Evolutionary conservation across 1,284 basidiomycete species (phyloP), one percentile per base, ranked within the genome.

Genomic region (Porphyrellus sp.): DNA sequence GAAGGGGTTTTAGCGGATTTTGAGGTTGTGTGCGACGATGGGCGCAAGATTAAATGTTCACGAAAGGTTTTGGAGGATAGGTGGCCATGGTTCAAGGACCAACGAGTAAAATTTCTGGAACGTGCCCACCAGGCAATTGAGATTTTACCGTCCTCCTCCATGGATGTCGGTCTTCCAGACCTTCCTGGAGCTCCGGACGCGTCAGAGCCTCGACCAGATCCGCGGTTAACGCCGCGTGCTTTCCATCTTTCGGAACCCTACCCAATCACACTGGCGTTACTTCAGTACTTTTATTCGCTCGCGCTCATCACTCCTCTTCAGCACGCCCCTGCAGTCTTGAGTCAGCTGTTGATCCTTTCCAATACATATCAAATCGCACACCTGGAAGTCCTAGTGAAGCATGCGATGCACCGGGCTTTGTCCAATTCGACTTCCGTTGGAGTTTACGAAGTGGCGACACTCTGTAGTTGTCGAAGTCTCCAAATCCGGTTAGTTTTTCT

Each of bases 81-180:
- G 15, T 98, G 95, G 95, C 83, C 88, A 0, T 98, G 95, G 95
- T 95, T 98, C 77, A 83, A 81, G 53, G 79, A 86, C 49, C 86
- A 93, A 65, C 75, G 86, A 21, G 68, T 72, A 48, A 70, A 75
- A 49, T 82, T 89, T 61, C 60, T 83, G 28, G 75, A 79, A 47
- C 76, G 74, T 8, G 86, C 86, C 1, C 72, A 73, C 45, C 73
- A 72, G 25, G 75, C 80, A 4, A 71, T 84, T 35, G 79, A 83
- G 42, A 70, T 73, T n/a, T 70, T 87, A 45, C 83, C 86, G 0
- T 64, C 74, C 3, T 80, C 82, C 11, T 65, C 78, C 2, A 80
- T 82, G 72, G 77, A 85, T 56, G 72, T 81, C 0, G 73, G 79
- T 5, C 73, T 84, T 34, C 83, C 85, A 6, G 79, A 81, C 12